Base-by-base conservation (phyloP, 2,329 filamentous ascomycete species). In the Diaporthe sp. region DNA sequence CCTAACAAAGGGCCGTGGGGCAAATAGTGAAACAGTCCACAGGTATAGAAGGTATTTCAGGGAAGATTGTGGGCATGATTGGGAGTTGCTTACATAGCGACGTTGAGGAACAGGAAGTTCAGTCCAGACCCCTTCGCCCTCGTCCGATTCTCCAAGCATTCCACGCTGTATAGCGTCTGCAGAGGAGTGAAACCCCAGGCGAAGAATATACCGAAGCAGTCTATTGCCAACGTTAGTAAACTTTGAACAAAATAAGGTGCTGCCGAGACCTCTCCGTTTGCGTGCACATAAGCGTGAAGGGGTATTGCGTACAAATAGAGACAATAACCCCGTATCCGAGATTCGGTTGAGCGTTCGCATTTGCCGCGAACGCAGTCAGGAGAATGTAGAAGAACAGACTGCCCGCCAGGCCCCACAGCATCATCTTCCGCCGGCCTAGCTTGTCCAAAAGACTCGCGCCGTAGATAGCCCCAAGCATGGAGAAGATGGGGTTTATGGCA, bases 161-260 rank as follows among this genome's bases (percentile, higher is more conserved):
- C 84, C n/a, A 83, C 80, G 2, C 82, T 79, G 73, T 85, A 89
- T 25, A 86, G 84, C 56, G 86, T 84, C 70, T 87, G 82, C 25
- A 88, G 81, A 71, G 85, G 85, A 32, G 86, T 87, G 83, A 85
- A 87, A 35, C 84, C 86, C 68, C 90, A 80, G 1, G 86, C 87
- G 81, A 86, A 91, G 37, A 88, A 83, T 73, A 87, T 86, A 1
- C 86, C 86, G 75, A 89, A 89, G 51, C 90, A 81, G 81, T 89
- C 63, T 90, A 69, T 90, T 87, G 79, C 55, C 75, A 39, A 55
- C 55, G 17, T 50, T 51, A 59, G 70, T 66, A 30, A 75, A 75
- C 51, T 80, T 75, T 4, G 78, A 76, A 6, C 8, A 47, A 8
- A 13, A 1, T 10, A 19, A 47, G 32, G 8, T n/a, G 8, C 6